phyloP scores from a whole-genome alignment of 306 rosid genomes.

The Vicia faba region DNA sequence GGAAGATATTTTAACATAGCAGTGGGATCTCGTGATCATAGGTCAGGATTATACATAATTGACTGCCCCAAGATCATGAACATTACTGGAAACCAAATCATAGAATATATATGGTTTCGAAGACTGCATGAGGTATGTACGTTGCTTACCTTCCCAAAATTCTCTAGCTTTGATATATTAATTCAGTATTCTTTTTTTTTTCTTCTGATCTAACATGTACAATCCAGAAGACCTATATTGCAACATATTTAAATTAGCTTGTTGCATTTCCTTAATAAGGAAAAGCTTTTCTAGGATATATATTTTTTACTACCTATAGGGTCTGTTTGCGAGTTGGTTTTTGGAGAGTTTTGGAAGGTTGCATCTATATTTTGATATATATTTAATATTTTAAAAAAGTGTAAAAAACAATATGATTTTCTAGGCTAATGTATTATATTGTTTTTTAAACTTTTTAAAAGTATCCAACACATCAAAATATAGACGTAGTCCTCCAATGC shows the following conservation, averaged over 20 bases:
- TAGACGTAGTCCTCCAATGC: too few relatives aligned
- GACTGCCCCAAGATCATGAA: background rate
- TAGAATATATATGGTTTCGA: background rate
- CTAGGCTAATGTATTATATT: too few relatives aligned
- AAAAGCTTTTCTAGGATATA: too few relatives aligned
- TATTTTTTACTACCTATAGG: too few relatives aligned
- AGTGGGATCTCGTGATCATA: background rate
- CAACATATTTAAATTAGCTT: background rate
- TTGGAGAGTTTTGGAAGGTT: too few relatives aligned
- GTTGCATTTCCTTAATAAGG: background rate
- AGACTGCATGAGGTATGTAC: background rate
- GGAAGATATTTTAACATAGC: background rate
- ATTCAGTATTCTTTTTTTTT: background rate
- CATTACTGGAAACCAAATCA: background rate
- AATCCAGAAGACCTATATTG: background rate
- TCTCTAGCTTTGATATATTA: background rate
- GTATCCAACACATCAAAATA: too few relatives aligned
- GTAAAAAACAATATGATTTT: too few relatives aligned
- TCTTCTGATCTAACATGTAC: background rate
- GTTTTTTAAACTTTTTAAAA: too few relatives aligned
- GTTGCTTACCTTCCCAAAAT: too few relatives aligned
- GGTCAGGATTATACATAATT: constrained; percentile 14
- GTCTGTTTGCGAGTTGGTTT: too few relatives aligned
- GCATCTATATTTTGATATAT: too few relatives aligned
- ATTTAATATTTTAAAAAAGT: too few relatives aligned